A percentile compares a stretch with the other conserved stretches of the same genome.
Conservation (phyloP, 2,329 filamentous ascomycete species). For the Lachnum nothofagi region DNA sequence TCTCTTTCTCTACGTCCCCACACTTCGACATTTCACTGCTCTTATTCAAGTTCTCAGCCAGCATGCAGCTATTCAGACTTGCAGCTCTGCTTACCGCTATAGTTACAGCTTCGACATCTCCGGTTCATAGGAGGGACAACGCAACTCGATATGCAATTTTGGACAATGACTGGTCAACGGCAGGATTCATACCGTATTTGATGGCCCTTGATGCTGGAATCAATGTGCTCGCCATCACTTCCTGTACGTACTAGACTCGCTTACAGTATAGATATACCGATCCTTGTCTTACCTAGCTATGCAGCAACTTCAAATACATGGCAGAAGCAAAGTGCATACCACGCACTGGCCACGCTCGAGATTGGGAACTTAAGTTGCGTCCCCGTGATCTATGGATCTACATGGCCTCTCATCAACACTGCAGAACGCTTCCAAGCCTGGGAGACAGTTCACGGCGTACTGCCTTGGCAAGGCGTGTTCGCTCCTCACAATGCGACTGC, state of each 20-base stretch:
- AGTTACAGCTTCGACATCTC: background rate
- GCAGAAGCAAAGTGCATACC: slow-evolving; percentile 41
- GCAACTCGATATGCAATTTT: slow-evolving; percentile 35
- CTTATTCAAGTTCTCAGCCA: background rate
- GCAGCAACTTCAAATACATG: slow-evolving; percentile 41
- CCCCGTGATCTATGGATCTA: slow-evolving; percentile 42
- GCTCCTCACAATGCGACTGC: slow-evolving; percentile 39
- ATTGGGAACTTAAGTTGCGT: slow-evolving; percentile 43
- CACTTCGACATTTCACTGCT: no score
- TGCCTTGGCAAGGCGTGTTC: slow-evolving; percentile 45
- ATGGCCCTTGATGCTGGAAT: slow-evolving; percentile 41
- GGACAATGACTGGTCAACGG: slow-evolving; percentile 43
- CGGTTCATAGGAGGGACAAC: slow-evolving; percentile 1
- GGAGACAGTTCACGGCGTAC: slow-evolving; percentile 40
- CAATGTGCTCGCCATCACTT: slow-evolving; percentile 40
- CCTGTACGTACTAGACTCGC: slow-evolving; percentile 10
- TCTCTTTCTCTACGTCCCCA: no score
- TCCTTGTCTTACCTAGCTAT: slow-evolving; percentile 22
- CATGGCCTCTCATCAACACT: slow-evolving; percentile 45
- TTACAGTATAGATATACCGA: slow-evolving; percentile 14
- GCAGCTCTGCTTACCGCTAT: background rate
- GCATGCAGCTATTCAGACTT: background rate
- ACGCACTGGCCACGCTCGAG: slow-evolving; percentile 44
- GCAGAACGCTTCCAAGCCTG: slow-evolving; percentile 40
- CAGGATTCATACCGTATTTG: slow-evolving; percentile 41